Evolutionary conservation across 2,329 filamentous ascomycete species (phyloP), one percentile per base, ranked within the genome.

Genomic region (Pseudogymnoascus sp.): DNA sequence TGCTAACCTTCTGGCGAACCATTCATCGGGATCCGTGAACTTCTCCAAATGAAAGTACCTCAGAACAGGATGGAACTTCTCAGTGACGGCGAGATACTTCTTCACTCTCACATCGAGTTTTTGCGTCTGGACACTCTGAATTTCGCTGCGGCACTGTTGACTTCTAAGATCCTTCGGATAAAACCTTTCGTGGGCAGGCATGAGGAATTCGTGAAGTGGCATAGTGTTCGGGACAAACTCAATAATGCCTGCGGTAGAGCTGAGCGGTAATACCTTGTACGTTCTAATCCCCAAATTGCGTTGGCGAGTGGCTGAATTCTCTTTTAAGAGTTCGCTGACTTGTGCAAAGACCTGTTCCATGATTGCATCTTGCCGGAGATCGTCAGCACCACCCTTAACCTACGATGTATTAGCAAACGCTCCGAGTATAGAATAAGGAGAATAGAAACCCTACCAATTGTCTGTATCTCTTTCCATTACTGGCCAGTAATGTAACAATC

Each of bases 331-430:
- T 61, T 90, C 90, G 64, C 92, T 97, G 21, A 97, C 95, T 75
- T 96, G 92, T 64, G 93, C 91, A 74, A 99, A 99, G 1, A 99
- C 95, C 76, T 99, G 95, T 75, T 99, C 96, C 96, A 99, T 99
- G 79, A 87, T 99, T 49, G 93, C 91, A 72, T 99, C 95, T 77
- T 99, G 95, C 7, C 96, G 89, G 11, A 99, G 83, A 73, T 99
- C 93, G 74, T 99, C 95, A 72, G 93, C 93, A 16, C 95, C 93
- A 66, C 92, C 92, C 80, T 99, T 99, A 73, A 96, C 87, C 80
- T 86, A 66, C 8, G 23, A 14, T 64, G 60, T 59, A 42, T 74
- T 63, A 72, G 70, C 60, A 60, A 21, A 38, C 63, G 63, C 63
- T 62, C 18, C 8, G 28, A n/a, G 12, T 28, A 42, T 5, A 46